Conservation (phyloP, 2,329 filamentous ascomycete genomes). For the Colletotrichum liriopes region DNA sequence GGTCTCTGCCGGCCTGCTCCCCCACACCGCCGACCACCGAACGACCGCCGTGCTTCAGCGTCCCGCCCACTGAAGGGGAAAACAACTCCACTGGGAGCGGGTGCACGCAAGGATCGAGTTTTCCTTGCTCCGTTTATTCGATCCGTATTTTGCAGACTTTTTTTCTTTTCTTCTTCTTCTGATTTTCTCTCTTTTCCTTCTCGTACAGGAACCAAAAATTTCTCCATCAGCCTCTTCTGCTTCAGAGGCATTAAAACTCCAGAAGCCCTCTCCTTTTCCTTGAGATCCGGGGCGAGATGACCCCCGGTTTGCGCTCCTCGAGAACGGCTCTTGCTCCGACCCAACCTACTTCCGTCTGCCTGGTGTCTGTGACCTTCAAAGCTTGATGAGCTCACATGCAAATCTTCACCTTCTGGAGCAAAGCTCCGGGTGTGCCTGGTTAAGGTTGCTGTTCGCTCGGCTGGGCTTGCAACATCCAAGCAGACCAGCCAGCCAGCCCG, state of each 20-base stretch:
- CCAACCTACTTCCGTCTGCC: constrained; percentile 19
- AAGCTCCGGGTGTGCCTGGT: constrained; percentile 34
- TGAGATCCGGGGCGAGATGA: neutral
- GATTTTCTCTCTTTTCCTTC: neutral
- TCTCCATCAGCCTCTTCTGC: constrained; percentile 14
- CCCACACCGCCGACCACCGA: constrained; percentile 30
- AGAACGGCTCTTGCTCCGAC: constrained; percentile 13
- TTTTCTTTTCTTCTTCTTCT: constrained; percentile 40
- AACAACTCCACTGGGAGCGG: constrained; percentile 38
- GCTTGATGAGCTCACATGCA: constrained; percentile 43
- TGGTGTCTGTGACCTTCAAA: constrained; percentile 39
- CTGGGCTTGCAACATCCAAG: constrained; percentile 10
- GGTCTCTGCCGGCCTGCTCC: neutral
- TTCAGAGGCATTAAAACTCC: constrained; percentile 33
- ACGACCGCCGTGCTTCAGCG: constrained; percentile 25
- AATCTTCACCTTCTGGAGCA: constrained; percentile 40
- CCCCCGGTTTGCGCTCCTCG: neutral
- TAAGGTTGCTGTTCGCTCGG: constrained; percentile 38
- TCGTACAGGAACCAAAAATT: neutral
- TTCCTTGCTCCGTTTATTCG: constrained; percentile 39
- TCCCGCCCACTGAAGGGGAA: constrained; percentile 17
- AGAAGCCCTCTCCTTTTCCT: neutral
- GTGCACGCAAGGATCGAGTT: constrained; percentile 38
- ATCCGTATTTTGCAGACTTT: constrained; percentile 42
- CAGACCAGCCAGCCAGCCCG: constrained; percentile 5